Evolutionary conservation across 192 early-diverging fungal genomes (phyloP).

Genomic region (Coemansia sp.): DNA sequence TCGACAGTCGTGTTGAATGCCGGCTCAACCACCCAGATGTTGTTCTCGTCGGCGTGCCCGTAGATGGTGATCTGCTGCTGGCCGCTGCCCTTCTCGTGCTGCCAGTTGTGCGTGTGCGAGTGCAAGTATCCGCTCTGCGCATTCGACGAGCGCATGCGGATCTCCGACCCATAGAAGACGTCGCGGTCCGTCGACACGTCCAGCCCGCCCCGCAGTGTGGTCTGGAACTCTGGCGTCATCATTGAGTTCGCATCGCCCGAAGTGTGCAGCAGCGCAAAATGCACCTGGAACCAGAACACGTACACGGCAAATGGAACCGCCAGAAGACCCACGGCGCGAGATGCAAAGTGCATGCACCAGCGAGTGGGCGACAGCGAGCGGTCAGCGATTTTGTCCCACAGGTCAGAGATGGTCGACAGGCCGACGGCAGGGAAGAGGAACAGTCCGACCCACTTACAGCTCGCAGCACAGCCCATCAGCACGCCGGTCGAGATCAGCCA

Average conservation of each 20-base stretch:
- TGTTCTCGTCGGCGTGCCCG: constrained; percentile 82
- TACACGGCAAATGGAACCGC: constrained; percentile 79
- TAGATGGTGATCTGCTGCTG: constrained; percentile 85
- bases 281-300: constrained; percentile 83
- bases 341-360: constrained; percentile 69
- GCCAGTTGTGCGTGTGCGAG: constrained; percentile 64
- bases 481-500: constrained; percentile 89
- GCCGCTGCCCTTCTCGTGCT: constrained; percentile 65
- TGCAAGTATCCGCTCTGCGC: constrained; percentile 53
- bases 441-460: constrained; percentile 95
- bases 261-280: constrained; percentile 76
- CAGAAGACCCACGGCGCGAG: constrained; percentile 83
- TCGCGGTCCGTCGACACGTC: constrained; percentile 44
- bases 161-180: constrained; percentile 54
- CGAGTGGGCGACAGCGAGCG: constrained; percentile 56
- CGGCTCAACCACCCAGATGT: constrained; percentile 67
- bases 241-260: constrained; percentile 88
- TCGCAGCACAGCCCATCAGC: constrained; percentile 68
- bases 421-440: constrained; percentile 88
- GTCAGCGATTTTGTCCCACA: constrained; percentile 88
- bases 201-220: constrained; percentile 66
- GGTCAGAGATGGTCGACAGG: constrained; percentile 74
- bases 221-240: constrained; percentile 91
- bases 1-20: constrained; percentile 45
- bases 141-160: constrained; percentile 46